Conservation (phyloP, 2,329 filamentous ascomycete genomes). For the Penicillium sp. region DNA sequence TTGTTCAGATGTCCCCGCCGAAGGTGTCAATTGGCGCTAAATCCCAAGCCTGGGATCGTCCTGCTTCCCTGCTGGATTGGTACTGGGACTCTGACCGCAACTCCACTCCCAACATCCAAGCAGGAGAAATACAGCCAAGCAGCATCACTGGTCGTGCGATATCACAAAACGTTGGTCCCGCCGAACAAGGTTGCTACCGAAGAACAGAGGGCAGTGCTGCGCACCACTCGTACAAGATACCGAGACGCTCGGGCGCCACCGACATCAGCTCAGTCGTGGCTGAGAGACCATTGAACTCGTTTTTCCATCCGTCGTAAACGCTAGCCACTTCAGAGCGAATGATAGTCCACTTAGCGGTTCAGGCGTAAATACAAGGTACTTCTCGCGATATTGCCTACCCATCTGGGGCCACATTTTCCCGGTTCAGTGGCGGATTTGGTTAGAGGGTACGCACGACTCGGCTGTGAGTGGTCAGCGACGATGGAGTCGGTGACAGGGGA, state of each 20-base stretch:
- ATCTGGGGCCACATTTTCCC: not conserved
- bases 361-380: not conserved
- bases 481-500: not conserved
- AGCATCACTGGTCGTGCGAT: not conserved
- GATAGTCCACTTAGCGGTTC: not conserved
- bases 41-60: not conserved
- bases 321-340: not conserved
- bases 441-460: not conserved
- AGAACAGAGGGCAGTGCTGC: not conserved
- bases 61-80: not conserved
- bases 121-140: not conserved
- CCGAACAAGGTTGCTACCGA: not conserved
- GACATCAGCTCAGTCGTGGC: too few relatives aligned
- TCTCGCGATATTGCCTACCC: not conserved
- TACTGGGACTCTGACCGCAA: not conserved
- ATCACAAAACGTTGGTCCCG: not conserved
- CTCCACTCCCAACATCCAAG: not conserved
- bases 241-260: not conserved
- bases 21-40: not conserved
- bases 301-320: not conserved
- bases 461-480: constrained; percentile 2
- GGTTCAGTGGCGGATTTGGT: not conserved
- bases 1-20: not conserved
- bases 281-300: not conserved
- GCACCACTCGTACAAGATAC: not conserved